These are phyloP conservation scores for Leccinum incarnatum DNA, from an alignment of 768 basidiomycete species.

Conservation along the genomic window DNA sequence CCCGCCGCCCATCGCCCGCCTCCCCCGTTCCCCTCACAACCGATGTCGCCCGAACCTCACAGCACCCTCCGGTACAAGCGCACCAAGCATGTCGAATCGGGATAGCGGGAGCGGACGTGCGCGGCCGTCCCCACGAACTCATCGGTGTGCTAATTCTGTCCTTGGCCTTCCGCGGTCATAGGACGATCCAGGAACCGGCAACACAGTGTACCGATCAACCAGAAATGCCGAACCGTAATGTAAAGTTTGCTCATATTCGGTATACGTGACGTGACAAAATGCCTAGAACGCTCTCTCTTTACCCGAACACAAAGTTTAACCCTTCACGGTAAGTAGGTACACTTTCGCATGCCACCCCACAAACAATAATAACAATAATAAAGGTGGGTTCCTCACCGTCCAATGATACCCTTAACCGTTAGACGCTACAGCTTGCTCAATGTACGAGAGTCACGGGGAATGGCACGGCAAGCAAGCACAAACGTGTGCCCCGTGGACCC, in stretches of 20 bases:
- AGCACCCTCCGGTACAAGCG: not conserved
- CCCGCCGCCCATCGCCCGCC: not conserved
- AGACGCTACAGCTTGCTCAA: not conserved
- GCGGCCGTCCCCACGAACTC: not conserved
- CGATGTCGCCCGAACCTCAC: not conserved
- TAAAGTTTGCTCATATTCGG: constrained; percentile 20
- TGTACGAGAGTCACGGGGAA: constrained; percentile 6
- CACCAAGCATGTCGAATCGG: not conserved
- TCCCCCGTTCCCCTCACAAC: not conserved
- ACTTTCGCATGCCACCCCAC: constrained; percentile 10
- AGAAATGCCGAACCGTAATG: constrained; percentile 19
- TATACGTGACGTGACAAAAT: constrained; percentile 21
- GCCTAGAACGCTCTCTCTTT: constrained; percentile 1
- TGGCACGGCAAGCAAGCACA: not conserved
- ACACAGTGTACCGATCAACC: constrained; percentile 20
- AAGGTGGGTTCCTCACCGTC: not conserved
- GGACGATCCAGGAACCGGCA: constrained; percentile 31
- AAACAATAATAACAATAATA: not conserved
- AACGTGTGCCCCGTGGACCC: constrained; percentile 9
- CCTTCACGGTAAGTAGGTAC: constrained; percentile 4
- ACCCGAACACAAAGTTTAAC: constrained; percentile 7
- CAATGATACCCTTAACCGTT: not conserved
- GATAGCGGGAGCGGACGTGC: not conserved
- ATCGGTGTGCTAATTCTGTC: constrained; percentile 8
- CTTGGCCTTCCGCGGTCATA: constrained; percentile 29